phyloP scores from a whole-genome alignment of 2,329 filamentous ascomycete species.

The Sporothrix phasma region DNA sequence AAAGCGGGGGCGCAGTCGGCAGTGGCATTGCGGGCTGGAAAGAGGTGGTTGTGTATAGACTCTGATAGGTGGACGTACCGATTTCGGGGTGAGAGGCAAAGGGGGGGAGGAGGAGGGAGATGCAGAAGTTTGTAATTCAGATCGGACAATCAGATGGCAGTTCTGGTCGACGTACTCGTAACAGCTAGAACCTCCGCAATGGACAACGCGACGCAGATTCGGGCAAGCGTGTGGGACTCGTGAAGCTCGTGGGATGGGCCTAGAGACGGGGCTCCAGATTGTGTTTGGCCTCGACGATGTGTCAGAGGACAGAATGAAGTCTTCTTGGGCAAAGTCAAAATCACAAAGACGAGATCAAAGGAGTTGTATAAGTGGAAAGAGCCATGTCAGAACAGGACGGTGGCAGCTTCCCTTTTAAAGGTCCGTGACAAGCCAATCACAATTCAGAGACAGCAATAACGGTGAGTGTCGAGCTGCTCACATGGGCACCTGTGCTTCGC shows the following conservation, averaged over 20 bases:
- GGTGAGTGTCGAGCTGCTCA: background rate
- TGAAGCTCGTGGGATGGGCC: too few relatives aligned
- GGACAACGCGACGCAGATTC: too few relatives aligned
- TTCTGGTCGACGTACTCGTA: background rate
- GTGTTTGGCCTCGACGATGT: background rate
- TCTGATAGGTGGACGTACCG: background rate
- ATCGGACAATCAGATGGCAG: background rate
- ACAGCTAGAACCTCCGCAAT: background rate
- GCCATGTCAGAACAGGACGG: background rate
- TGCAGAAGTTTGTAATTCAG: background rate
- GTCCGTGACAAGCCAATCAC: background rate
- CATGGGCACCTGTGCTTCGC: conserved; percentile 1
- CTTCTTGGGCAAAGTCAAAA: background rate
- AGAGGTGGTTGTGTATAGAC: background rate
- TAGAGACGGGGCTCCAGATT: background rate
- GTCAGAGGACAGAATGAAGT: background rate
- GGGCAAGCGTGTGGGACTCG: background rate
- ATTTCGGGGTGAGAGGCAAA: background rate
- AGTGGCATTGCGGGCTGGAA: background rate
- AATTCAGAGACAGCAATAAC: background rate
- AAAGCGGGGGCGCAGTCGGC: background rate
- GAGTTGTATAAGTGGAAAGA: conserved; percentile 2
- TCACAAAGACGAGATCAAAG: background rate
- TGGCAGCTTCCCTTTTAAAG: conserved; percentile 10
- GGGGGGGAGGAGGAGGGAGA: too few relatives aligned